Conservation (phyloP, 176 grass and related monocot genomes). For the Stipa capillata region DNA sequence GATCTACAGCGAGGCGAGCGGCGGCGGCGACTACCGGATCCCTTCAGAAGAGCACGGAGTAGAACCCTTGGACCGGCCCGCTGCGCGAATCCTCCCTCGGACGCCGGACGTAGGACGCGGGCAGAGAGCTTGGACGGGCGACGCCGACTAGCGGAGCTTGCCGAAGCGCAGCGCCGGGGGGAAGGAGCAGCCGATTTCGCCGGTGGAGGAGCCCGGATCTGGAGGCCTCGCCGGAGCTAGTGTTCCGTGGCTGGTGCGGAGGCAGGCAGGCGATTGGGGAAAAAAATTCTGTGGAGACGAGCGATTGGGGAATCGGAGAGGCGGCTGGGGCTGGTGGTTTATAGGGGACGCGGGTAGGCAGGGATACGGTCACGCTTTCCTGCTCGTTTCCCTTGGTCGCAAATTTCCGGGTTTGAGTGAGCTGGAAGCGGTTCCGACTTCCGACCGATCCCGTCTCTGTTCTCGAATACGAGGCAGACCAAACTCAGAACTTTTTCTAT, state of each 20-base stretch:
- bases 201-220: background rate
- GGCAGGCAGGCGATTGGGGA: background rate
- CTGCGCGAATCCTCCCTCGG: background rate
- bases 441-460: background rate
- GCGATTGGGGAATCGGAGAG: background rate
- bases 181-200: background rate
- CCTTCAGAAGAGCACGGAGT: background rate
- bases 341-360: background rate
- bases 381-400: background rate
- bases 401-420: background rate
- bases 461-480: background rate
- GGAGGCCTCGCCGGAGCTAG: slow-evolving; percentile 25
- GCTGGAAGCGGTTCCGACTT: background rate
- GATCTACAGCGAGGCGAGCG: slow-evolving; percentile 2
- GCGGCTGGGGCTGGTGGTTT: background rate
- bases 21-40: background rate
- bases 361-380: slow-evolving; percentile 8
- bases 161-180: background rate
- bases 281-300: no score
- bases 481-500: no score
- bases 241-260: background rate
- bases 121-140: background rate
- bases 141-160: background rate
- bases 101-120: background rate
- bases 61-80: background rate